These are phyloP conservation scores for Diplodia mutila DNA, from an alignment of 2,329 filamentous ascomycete genomes.

Conservation along the genomic window DNA sequence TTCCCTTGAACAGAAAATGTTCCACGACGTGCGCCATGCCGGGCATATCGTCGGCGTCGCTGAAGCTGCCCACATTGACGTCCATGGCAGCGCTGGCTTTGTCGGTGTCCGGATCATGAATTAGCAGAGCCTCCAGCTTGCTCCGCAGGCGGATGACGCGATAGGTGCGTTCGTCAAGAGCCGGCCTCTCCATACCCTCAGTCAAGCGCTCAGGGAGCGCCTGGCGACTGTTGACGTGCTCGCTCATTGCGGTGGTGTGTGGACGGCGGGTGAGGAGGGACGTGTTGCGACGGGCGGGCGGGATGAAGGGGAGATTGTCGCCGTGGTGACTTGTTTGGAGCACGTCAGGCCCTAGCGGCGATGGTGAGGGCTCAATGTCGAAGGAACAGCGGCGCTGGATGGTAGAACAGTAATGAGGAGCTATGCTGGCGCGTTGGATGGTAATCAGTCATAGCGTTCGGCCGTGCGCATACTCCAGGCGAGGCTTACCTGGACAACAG, in stretches of 20 bases:
- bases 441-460: neutral
- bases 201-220: slow-evolving; percentile 47
- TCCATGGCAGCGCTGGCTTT: slow-evolving; percentile 95
- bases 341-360: slow-evolving; percentile 15
- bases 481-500: no score
- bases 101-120: slow-evolving; percentile 93
- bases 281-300: neutral
- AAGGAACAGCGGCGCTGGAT: no score
- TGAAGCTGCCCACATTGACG: slow-evolving; percentile 95
- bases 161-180: slow-evolving; percentile 84
- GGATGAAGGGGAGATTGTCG: neutral
- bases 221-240: slow-evolving; percentile 20
- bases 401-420: no score
- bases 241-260: slow-evolving; percentile 29
- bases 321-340: slow-evolving; percentile 6
- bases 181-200: slow-evolving; percentile 78
- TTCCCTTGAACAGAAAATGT: slow-evolving; percentile 97
- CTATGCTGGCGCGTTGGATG: neutral
- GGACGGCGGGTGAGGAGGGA: slow-evolving; percentile 8
- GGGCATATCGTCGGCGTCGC: slow-evolving; percentile 86
- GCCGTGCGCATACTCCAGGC: no score
- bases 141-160: slow-evolving; percentile 84
- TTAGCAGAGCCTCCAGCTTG: slow-evolving; percentile 85
- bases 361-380: neutral
- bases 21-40: slow-evolving; percentile 96